These are phyloP conservation scores for Phytophthora capsici DNA, from an alignment of 352 stramenopile species.

Conservation along the genomic window DNA sequence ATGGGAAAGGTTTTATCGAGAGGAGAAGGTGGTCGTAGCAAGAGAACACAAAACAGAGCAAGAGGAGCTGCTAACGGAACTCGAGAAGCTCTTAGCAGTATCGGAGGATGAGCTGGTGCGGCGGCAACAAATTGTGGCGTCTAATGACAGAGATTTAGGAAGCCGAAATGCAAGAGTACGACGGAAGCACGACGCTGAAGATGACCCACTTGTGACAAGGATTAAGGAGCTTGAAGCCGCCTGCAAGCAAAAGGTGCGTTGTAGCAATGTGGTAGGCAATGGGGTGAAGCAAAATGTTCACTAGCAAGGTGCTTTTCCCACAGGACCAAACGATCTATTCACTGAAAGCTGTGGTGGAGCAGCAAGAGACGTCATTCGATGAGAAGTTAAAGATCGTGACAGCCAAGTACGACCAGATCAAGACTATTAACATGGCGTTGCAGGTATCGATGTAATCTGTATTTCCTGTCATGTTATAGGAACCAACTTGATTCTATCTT, in stretches of 20 bases:
- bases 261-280: neutral
- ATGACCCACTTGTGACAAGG: conserved; percentile 32
- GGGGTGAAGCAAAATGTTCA: neutral
- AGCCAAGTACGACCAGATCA: conserved; percentile 82
- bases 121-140: conserved; percentile 9
- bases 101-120: conserved; percentile 37
- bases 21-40: conserved; percentile 45
- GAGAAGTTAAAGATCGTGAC: conserved; percentile 74
- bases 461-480: neutral
- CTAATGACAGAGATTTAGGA: conserved; percentile 14
- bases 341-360: conserved; percentile 70
- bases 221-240: conserved; percentile 76
- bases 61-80: conserved; percentile 57
- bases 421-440: conserved; percentile 80
- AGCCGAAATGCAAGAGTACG: conserved; percentile 18
- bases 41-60: conserved; percentile 50
- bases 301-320: neutral
- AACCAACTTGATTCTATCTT: conserved; percentile 5
- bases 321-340: conserved; percentile 75
- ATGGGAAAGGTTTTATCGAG: conserved; percentile 65
- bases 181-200: conserved; percentile 25
- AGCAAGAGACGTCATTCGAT: conserved; percentile 69
- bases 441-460: conserved; percentile 46
- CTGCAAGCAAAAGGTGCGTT: conserved; percentile 75
- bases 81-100: conserved; percentile 53